Base-by-base conservation (phyloP, 1,284 basidiomycete species). In the Apiotrichum mycotoxinovorans region DNA sequence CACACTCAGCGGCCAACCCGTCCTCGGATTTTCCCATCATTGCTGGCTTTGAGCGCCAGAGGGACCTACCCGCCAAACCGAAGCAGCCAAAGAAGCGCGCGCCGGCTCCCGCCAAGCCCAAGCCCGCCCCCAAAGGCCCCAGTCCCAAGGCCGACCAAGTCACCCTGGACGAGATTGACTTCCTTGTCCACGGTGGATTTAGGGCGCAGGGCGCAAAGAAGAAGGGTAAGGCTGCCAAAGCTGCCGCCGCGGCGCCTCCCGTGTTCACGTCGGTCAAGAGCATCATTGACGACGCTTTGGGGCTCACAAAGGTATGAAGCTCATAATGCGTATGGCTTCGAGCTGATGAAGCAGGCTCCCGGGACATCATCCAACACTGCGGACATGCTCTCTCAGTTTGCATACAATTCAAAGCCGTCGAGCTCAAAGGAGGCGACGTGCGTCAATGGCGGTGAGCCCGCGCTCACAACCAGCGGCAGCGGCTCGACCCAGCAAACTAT, bases 31-130 rank as follows among this genome's bases (percentile, higher is more conserved):
- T 49, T 10, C 61, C 61, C 8, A 62, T 62, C 25, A 33, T 62
- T 8, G 61, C 47, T 0, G 61, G 42, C 7, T 42, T 62, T 2
- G 57, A 56, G n/a, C 54, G 54, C 12, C 61, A 57, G 25, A 45
- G 35, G 22, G 11, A 25, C 1, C 34, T 62, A 0, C 56, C 60
- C 1, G 42, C 25, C 17, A 61, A 61, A 33, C 23, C 47, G n/a
- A 44, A 14, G 15, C 20, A 14, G 10, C 26, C 35, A 18, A 46
- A 42, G 38, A 23, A 44, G 22, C 40, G 27, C 9, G 26, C 27
- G 7, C 5, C 22, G 11, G 12, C n/a, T n/a, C n/a, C n/a, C n/a
- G n/a, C 33, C n/a, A 45, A 38, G 17, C 22, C 23, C 12, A 45
- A 41, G 30, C 4, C 44, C 26, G 33, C 15, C 27, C 30, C 44